Conservation (phyloP, 176 grass and related monocot genomes). For the Puccinellia tenuiflora region DNA sequence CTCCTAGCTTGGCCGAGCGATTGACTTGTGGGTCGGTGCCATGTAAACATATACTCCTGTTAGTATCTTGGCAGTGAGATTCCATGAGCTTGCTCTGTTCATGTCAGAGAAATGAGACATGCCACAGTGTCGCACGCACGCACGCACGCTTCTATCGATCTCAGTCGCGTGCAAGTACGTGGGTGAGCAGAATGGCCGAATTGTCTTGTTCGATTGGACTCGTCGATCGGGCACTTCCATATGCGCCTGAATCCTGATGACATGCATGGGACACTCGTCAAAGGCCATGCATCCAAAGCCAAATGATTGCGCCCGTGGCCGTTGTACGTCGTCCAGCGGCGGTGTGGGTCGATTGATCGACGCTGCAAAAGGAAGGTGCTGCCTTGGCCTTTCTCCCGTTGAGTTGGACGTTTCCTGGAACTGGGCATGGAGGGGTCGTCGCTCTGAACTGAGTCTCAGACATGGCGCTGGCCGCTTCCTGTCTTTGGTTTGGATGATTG, state of each 20-base stretch:
- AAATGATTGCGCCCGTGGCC: slow-evolving; percentile 6
- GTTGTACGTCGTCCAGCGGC: neutral
- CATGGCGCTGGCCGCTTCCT: neutral
- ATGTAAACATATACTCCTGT: neutral
- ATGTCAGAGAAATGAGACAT: slow-evolving; percentile 17
- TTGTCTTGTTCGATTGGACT: slow-evolving; percentile 39
- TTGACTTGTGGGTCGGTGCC: neutral
- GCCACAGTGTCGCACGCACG: neutral
- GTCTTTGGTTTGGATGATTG: neutral
- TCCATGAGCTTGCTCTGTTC: neutral
- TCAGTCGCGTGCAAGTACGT: slow-evolving; percentile 31
- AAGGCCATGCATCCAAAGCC: neutral
- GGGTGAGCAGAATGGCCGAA: neutral
- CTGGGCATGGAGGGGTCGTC: no score
- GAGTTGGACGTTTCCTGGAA: neutral
- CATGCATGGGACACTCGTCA: neutral
- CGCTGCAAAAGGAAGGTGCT: neutral
- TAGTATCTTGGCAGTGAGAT: slow-evolving; percentile 3
- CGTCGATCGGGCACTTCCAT: neutral
- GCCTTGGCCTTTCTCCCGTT: neutral
- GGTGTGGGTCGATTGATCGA: neutral
- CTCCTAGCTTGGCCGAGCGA: neutral
- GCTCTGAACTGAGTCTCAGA: no score
- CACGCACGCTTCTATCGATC: neutral
- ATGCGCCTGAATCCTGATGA: neutral